These are phyloP conservation scores for Filobasidium uniguttulatum DNA, from an alignment of 1,284 basidiomycete genomes.

Conservation along the genomic window DNA sequence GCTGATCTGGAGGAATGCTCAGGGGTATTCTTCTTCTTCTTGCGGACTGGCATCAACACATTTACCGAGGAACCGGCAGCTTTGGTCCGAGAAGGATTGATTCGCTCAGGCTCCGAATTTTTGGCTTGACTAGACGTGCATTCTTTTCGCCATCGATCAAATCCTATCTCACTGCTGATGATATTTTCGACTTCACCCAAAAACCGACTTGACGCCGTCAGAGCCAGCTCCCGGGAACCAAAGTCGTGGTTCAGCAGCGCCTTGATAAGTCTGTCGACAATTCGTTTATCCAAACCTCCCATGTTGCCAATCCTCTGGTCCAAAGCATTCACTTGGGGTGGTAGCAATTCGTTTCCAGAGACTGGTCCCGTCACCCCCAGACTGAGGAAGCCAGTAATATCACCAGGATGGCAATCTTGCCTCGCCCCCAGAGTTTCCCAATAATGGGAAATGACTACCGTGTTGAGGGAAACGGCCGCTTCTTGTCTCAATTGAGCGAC, in stretches of 20 bases:
- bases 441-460: constrained; percentile 52
- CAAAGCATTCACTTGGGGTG: neutral
- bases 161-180: constrained; percentile 27
- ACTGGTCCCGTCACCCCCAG: constrained; percentile 25
- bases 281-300: constrained; percentile 46
- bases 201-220: constrained; percentile 55
- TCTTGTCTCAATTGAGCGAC: constrained; percentile 34
- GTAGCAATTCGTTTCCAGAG: neutral
- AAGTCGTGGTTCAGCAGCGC: constrained; percentile 66
- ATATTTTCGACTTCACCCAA: constrained; percentile 45
- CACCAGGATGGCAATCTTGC: constrained; percentile 74
- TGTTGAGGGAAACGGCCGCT: constrained; percentile 34
- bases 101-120: neutral
- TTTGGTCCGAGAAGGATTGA: no score
- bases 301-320: neutral
- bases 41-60: neutral
- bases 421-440: constrained; percentile 91
- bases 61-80: neutral
- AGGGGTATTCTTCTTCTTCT: neutral
- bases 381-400: constrained; percentile 78
- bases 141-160: constrained; percentile 18
- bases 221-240: constrained; percentile 48
- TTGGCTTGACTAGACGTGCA: neutral
- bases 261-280: constrained; percentile 38
- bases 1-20: neutral